Conservation (phyloP, 352 stramenopile genomes). For the Phytopythium boreale region DNA sequence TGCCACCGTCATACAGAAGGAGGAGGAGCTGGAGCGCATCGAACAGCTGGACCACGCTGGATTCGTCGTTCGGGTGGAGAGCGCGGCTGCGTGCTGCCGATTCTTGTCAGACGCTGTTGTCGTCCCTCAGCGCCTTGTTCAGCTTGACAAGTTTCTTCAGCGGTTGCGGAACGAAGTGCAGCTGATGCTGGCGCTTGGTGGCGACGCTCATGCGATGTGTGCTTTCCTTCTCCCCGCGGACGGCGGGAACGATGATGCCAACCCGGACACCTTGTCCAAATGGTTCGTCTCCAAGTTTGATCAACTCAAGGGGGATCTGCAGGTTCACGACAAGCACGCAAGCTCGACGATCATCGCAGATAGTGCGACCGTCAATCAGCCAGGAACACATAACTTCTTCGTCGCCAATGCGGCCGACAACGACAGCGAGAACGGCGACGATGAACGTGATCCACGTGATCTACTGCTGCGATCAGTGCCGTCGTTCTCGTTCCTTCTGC, state of each 20-base stretch:
- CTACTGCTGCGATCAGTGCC: not conserved
- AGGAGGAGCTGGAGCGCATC: not conserved
- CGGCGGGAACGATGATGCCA: not conserved
- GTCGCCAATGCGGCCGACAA: not conserved
- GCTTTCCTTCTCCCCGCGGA: constrained; percentile 10
- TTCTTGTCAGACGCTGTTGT: constrained; percentile 6
- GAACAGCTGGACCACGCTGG: not conserved
- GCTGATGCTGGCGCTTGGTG: constrained; percentile 24
- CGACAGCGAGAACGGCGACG: not conserved
- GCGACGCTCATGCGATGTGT: constrained; percentile 11
- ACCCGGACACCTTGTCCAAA: not conserved
- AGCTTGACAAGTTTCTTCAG: constrained; percentile 16
- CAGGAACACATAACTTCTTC: not conserved
- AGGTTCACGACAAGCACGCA: not conserved
- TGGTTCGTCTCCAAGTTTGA: constrained; percentile 8
- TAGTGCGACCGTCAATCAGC: not conserved
- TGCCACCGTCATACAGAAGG: not conserved
- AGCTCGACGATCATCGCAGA: not conserved
- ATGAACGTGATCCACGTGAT: not conserved
- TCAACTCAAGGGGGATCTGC: constrained; percentile 4
- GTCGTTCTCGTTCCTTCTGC: constrained; percentile 1
- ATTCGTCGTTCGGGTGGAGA: not conserved
- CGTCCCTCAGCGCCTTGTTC: constrained; percentile 6
- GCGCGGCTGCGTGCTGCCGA: not conserved
- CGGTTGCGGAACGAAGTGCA: constrained; percentile 34